Evolutionary conservation across 2,329 filamentous ascomycete species (phyloP), one percentile per base, ranked within the genome.

Genomic region (Xylariaceae sp.): DNA sequence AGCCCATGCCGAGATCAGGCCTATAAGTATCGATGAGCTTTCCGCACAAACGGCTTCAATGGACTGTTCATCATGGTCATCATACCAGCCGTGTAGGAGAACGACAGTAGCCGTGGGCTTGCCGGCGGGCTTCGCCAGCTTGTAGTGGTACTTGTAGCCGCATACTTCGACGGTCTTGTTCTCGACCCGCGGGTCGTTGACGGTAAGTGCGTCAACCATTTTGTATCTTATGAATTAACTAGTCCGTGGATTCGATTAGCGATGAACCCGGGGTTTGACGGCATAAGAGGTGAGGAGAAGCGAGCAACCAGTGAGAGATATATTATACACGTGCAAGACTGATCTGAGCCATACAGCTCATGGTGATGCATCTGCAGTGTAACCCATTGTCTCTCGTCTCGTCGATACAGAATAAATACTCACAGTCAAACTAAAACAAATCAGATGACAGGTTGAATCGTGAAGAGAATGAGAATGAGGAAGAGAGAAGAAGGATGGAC

Each of bases 1-100:
- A 97, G 70, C 88, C 91, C 70, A 92, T 86, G 7, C 85, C 84
- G 15, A 94, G 75, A 74, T 96, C 92, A 0, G 92, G 92, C 76
- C 92, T 92, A 74, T 92, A 88, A 69, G 89, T 9, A 50, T 11
- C 8, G 63, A 57, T 63, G 9, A 58, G 55, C 61, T 52, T 37
- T 5, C 53, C 47, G 17, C 53, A 15, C 30, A 30, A 30, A 30
- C 23, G 5, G 23, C 23, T 41, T 41, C 11, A 41, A 13, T 18
- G 17, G 34, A 11, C 49, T 45, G 9, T 13, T 41, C 2, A 10
- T 41, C 4, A 56, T 18, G 4, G 45, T 9, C 34, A 34, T 15
- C 57, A 54, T 63, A 72, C 70, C 67, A 72, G 65, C 71, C 69
- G 56, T 76, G 74, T 57, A 73, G 66, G 9, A 77, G 73, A 60